phyloP scores from a whole-genome alignment of 2,329 filamentous ascomycete species.

The Colletotrichum costaricense region DNA sequence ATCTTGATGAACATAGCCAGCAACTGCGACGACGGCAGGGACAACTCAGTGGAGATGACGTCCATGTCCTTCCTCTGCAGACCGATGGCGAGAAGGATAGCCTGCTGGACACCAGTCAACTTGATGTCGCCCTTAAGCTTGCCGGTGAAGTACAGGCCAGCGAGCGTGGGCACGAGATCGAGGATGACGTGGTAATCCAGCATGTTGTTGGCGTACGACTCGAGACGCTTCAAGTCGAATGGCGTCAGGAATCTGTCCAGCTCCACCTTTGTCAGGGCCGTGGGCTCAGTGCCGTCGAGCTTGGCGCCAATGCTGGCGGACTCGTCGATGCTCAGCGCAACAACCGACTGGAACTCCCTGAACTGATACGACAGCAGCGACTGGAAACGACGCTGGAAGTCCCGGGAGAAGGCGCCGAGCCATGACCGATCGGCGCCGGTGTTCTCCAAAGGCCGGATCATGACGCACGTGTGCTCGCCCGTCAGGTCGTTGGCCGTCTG shows the following conservation, averaged over 20 bases:
- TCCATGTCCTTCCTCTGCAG: slow-evolving; percentile 91
- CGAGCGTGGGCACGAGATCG: slow-evolving; percentile 87
- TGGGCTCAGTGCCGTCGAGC: slow-evolving; percentile 63
- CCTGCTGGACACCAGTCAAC: slow-evolving; percentile 85
- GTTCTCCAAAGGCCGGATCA: slow-evolving; percentile 83
- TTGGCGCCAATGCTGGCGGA: slow-evolving; percentile 80
- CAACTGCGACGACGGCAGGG: slow-evolving; percentile 79
- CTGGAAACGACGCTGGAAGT: slow-evolving; percentile 96
- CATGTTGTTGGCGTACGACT: slow-evolving; percentile 96
- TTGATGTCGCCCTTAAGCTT: slow-evolving; percentile 75
- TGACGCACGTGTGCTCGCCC: slow-evolving; percentile 97
- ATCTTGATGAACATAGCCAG: slow-evolving; percentile 99
- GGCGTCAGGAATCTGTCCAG: slow-evolving; percentile 85
- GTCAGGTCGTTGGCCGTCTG: slow-evolving; percentile 97
- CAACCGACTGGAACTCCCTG: slow-evolving; percentile 79
- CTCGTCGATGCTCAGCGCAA: slow-evolving; percentile 89
- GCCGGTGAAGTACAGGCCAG: slow-evolving; percentile 86
- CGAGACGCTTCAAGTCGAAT: slow-evolving; percentile 93
- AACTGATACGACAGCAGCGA: slow-evolving; percentile 93
- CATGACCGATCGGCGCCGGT: slow-evolving; percentile 79
- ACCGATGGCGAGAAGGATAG: slow-evolving; percentile 89
- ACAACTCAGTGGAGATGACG: slow-evolving; percentile 81
- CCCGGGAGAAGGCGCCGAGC: slow-evolving; percentile 90
- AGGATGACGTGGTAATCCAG: slow-evolving; percentile 98
- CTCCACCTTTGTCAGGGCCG: slow-evolving; percentile 76